These are phyloP conservation scores for Claviceps africana DNA, from an alignment of 2,329 filamentous ascomycete genomes.

Conservation along the genomic window DNA sequence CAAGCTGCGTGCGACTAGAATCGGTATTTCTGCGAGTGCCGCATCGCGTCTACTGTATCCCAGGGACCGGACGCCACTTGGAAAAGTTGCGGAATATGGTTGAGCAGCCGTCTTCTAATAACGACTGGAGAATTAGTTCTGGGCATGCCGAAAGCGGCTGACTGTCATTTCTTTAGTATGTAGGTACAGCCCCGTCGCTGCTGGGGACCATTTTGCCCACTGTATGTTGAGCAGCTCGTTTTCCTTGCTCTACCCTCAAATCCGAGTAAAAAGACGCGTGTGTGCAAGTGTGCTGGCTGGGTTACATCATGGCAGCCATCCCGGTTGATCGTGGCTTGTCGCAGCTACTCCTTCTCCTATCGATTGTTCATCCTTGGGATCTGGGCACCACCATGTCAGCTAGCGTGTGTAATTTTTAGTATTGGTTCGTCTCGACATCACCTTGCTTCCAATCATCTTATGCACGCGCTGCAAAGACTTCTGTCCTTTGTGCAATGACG, in stretches of 20 bases:
- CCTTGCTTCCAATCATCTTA: neutral
- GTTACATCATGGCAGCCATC: neutral
- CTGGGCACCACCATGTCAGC: neutral
- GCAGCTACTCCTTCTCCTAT: neutral
- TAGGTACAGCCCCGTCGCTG: neutral
- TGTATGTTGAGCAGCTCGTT: neutral
- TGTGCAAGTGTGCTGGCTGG: neutral
- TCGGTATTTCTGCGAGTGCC: neutral
- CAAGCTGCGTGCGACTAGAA: neutral
- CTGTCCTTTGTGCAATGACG: neutral
- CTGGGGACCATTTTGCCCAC: too few relatives aligned
- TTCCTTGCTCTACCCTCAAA: neutral
- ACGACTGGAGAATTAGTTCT: neutral
- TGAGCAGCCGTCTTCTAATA: neutral
- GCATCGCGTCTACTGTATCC: neutral
- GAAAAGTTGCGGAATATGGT: neutral
- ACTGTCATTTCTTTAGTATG: neutral
- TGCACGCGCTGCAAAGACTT: neutral
- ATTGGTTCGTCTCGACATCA: neutral
- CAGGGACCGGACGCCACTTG: neutral
- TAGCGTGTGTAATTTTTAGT: neutral
- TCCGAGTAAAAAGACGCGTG: neutral
- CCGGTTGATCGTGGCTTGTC: neutral
- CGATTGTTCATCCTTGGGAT: neutral
- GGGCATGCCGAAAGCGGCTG: neutral